These are phyloP conservation scores for Citrus sinensis DNA, from an alignment of 345 rosid genomes.

Conservation along the genomic window DNA sequence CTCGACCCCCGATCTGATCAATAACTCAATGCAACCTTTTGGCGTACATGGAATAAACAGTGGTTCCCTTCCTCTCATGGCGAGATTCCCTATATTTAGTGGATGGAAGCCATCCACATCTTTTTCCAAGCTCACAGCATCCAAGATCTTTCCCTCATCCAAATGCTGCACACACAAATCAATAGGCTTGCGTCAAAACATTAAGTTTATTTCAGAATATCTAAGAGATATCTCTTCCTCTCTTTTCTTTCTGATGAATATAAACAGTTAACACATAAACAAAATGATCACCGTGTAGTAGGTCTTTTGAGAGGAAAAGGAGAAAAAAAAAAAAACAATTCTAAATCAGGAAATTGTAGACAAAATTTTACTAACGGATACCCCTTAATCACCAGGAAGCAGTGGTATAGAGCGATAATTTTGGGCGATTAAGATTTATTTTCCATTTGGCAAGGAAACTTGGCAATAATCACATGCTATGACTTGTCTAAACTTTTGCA, in stretches of 20 bases:
- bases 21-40: slow-evolving; percentile 79
- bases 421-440: background rate
- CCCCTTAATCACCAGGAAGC: background rate
- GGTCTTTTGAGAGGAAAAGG: background rate
- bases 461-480: background rate
- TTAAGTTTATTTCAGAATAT: background rate
- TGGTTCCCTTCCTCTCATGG: slow-evolving; percentile 94
- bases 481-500: background rate
- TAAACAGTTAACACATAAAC: background rate
- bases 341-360: background rate
- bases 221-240: background rate
- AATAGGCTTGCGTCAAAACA: background rate
- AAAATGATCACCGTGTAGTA: background rate
- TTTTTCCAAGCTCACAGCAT: slow-evolving; percentile 64
- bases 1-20: slow-evolving; percentile 71
- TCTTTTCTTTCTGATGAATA: background rate
- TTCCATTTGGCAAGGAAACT: background rate
- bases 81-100: slow-evolving; percentile 78
- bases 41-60: slow-evolving; percentile 83
- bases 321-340: background rate
- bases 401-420: background rate
- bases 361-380: background rate
- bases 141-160: slow-evolving; percentile 73
- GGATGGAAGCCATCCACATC: slow-evolving; percentile 96
- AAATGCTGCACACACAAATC: slow-evolving; percentile 62